Conservation (phyloP, 78 protist genomes). For the Cavenderia fasciculata region DNA sequence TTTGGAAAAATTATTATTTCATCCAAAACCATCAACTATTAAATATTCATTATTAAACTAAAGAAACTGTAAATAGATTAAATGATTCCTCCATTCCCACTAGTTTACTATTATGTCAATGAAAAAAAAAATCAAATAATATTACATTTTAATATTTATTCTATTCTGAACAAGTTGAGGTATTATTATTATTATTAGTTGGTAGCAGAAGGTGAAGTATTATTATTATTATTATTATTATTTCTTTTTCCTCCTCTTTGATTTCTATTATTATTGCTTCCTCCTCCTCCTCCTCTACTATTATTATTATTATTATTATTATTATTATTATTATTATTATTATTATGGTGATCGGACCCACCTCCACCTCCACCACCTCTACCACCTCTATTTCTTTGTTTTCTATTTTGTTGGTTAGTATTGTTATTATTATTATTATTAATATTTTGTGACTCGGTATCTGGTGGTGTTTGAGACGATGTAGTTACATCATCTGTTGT, state of each 20-base stretch:
- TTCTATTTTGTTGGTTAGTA: not conserved
- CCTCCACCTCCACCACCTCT: no score
- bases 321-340: not conserved
- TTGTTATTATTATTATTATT: not conserved
- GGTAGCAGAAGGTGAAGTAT: not conserved
- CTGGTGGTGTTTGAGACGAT: not conserved
- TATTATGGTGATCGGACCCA: no score
- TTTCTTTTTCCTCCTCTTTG: not conserved
- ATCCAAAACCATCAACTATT: no score
- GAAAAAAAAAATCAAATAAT: no score
- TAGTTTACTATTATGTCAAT: no score
- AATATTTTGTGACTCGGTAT: not conserved
- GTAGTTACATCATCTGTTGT: not conserved
- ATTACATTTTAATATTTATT: no score
- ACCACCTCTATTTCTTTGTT: no score
- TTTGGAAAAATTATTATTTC: conserved; percentile 57
- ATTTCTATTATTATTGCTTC: not conserved
- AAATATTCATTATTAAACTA: no score
- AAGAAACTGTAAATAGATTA: no score
- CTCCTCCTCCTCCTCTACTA: not conserved
- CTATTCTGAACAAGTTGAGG: no score
- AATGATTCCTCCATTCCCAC: no score
- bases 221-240: not conserved
- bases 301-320: not conserved
- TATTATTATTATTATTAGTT: not conserved